These are phyloP conservation scores for Kwoniella shandongensis DNA, from an alignment of 768 basidiomycete genomes.

Conservation along the genomic window DNA sequence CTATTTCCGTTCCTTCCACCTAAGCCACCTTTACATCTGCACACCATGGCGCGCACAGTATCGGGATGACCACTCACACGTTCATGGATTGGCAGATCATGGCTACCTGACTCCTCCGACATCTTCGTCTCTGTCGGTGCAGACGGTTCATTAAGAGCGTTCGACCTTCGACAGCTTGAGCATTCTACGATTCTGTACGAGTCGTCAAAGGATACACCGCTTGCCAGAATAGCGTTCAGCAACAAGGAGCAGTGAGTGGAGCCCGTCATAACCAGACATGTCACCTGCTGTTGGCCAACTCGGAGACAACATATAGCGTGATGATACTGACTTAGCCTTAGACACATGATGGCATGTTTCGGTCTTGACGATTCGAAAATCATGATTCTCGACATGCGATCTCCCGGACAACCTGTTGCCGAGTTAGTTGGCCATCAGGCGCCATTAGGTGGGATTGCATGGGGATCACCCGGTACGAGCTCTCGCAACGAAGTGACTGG, in stretches of 20 bases:
- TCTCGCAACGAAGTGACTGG: constrained; percentile 54
- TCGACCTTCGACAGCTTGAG: constrained; percentile 92
- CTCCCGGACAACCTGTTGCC: constrained; percentile 90
- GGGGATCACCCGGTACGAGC: constrained; percentile 65
- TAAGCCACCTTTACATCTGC: neutral
- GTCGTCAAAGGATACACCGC: constrained; percentile 52
- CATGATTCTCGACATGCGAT: constrained; percentile 94
- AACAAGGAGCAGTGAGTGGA: constrained; percentile 56
- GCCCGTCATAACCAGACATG: neutral
- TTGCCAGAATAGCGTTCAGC: constrained; percentile 52
- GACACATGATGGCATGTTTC: constrained; percentile 96
- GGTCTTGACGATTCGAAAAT: constrained; percentile 88
- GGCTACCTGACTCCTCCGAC: constrained; percentile 92
- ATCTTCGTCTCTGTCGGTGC: constrained; percentile 98
- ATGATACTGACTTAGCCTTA: constrained; percentile 44
- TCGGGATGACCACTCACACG: neutral
- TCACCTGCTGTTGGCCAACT: neutral
- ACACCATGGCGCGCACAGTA: no score
- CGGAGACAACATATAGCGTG: neutral
- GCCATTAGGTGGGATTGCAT: constrained; percentile 81
- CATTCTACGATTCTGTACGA: constrained; percentile 99
- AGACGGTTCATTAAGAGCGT: constrained; percentile 92
- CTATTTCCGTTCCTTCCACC: neutral
- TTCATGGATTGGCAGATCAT: constrained; percentile 69
- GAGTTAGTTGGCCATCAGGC: constrained; percentile 81